Evolutionary conservation across 495 filamentous ascomycete genomes (phyloP), one percentile per base, ranked within the genome.

Genomic region (Aspergillus heteromorphus): DNA sequence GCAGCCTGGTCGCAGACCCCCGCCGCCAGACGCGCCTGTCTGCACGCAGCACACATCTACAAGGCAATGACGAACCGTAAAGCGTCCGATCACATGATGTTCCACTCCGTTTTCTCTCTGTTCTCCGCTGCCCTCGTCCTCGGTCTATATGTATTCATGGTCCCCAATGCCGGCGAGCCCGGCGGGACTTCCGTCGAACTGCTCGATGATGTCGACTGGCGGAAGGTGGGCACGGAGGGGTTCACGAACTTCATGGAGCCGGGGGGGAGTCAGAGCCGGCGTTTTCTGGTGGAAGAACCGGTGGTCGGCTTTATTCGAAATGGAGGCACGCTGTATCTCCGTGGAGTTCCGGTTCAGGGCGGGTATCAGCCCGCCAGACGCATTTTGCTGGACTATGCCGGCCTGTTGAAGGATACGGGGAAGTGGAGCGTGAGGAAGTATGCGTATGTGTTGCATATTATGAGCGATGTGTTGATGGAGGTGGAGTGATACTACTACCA

Each of bases 31-130:
- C 52, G 78, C 40, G 72, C 78, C 1, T 76, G 74, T 40, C 58
- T 81, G 4, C 78, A 81, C 43, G 76, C 78, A 4, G 76, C 76
- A 0, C 76, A 79, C 40, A 79, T 79, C 16, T 79, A 76, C 60
- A 77, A 75, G 60, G 60, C 70, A 11, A 75, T 79, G 65, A 71
- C 67, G 16, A 78, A 79, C 42, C 70, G 77, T 30, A 74, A 76
- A 56, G 70, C 76, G 2, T 76, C 74, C 4, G 77, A 81, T 47
- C 70, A 74, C 43, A 73, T 71, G 13, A 75, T 70, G 19, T 79
- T 79, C 40, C 76, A 81, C 49, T 75, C 74, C 0, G 67, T 73
- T 3, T 65, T 73, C 38, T 70, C 75, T 0, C 65, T 79, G 1
- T 81, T 81, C 65, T 73, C 73, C 4, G 73, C 78, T 0, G 78